phyloP scores from a whole-genome alignment of 768 basidiomycete species.

The Coprinopsis sp. region DNA sequence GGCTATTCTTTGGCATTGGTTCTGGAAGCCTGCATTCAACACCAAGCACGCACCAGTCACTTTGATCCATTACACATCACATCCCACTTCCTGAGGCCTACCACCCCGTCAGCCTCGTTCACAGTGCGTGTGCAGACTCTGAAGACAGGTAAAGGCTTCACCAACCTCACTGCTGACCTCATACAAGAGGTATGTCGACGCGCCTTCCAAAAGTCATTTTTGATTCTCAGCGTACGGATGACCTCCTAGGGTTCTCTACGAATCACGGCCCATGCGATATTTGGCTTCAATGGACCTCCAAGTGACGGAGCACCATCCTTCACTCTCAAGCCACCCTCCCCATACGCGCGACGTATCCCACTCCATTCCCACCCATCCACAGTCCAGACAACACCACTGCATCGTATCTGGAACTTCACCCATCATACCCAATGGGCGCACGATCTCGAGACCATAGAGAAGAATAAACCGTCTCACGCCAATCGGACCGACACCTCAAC shows the following conservation, averaged over 20 bases:
- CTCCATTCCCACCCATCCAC: conserved; percentile 49
- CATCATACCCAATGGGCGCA: conserved; percentile 30
- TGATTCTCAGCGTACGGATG: background rate
- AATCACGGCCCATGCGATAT: conserved; percentile 52
- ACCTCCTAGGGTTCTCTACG: conserved; percentile 38
- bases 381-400: conserved; percentile 21
- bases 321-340: conserved; percentile 45
- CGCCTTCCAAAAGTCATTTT: background rate
- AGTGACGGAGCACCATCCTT: conserved; percentile 21
- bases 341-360: conserved; percentile 58
- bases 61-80: conserved; percentile 56
- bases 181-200: conserved; percentile 45
- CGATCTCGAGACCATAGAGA: conserved; percentile 37
- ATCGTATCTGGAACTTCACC: conserved; percentile 31
- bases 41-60: conserved; percentile 45
- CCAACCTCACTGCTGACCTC: conserved; percentile 55
- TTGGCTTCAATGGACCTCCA: conserved; percentile 41
- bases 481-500: conserved; percentile 34
- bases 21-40: conserved; percentile 48
- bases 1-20: conserved; percentile 53
- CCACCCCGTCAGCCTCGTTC: conserved; percentile 32
- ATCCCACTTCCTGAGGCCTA: conserved; percentile 51
- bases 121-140: conserved; percentile 44
- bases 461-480: conserved; percentile 34
- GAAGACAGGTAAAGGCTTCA: conserved; percentile 49